A percentile compares a stretch with the other conserved stretches of the same genome.
These are phyloP conservation scores for Yamadazyma kitorensis DNA, from an alignment of 805 yeast species.

Conservation along the genomic window DNA sequence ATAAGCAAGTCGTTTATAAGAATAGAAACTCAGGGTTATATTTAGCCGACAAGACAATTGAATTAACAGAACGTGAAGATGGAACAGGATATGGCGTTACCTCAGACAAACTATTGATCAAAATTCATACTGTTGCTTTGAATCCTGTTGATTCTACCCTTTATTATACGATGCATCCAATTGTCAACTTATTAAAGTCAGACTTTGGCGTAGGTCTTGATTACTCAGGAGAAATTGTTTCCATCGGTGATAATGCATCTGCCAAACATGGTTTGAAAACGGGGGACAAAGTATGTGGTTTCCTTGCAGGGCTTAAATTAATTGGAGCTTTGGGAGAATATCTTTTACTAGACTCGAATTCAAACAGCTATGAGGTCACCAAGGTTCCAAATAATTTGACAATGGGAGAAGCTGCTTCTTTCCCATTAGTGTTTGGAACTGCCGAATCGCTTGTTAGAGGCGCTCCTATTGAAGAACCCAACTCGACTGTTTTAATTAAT, in stretches of 20 bases:
- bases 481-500: constrained; percentile 54
- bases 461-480: constrained; percentile 31
- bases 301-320: constrained; percentile 11
- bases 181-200: constrained; percentile 4
- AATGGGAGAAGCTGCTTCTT: constrained; percentile 59
- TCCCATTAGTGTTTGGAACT: constrained; percentile 63
- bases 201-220: constrained; percentile 30
- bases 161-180: constrained; percentile 15
- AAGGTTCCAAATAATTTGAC: constrained; percentile 45
- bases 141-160: constrained; percentile 32
- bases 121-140: constrained; percentile 29
- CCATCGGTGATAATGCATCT: constrained; percentile 26
- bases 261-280: constrained; percentile 16
- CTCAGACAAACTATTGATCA: too few species aligned
- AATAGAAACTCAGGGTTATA: too few species aligned
- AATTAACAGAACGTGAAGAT: too few species aligned
- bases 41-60: too few species aligned
- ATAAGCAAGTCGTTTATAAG: too few species aligned
- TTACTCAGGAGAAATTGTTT: constrained; percentile 31
- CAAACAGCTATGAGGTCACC: constrained; percentile 4
- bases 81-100: too few species aligned
- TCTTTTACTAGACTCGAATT: constrained; percentile 34
- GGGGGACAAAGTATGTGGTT: constrained; percentile 32
- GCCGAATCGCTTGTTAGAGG: constrained; percentile 44
- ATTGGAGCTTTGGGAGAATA: constrained; percentile 48